phyloP scores from a whole-genome alignment of 805 yeast genomes.

The Yamadazyma philogaea region DNA sequence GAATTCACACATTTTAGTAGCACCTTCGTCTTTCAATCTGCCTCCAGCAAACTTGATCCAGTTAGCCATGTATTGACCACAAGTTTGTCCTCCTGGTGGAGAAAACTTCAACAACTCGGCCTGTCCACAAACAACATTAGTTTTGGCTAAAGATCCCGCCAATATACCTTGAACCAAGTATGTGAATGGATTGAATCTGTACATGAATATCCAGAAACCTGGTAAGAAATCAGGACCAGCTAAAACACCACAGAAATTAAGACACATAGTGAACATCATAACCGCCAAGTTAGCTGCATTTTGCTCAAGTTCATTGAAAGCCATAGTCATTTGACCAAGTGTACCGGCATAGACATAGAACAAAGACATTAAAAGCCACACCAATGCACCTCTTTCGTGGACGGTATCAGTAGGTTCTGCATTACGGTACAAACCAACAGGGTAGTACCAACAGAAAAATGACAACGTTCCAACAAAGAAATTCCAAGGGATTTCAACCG shows the following conservation, averaged over 20 bases:
- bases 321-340: constrained; percentile 23
- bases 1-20: constrained; percentile 57
- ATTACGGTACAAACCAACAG: constrained; percentile 46
- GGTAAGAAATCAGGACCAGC: constrained; percentile 26
- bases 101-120: constrained; percentile 21
- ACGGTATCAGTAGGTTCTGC: constrained; percentile 50
- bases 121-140: constrained; percentile 35
- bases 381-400: constrained; percentile 48
- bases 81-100: constrained; percentile 27
- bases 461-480: constrained; percentile 40
- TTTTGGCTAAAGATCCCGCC: constrained; percentile 27
- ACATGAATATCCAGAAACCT: constrained; percentile 67
- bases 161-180: constrained; percentile 59
- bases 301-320: constrained; percentile 26
- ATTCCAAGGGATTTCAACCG: constrained; percentile 49
- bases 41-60: constrained; percentile 40
- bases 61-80: constrained; percentile 27
- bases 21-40: constrained; percentile 36
- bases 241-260: constrained; percentile 37
- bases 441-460: constrained; percentile 57
- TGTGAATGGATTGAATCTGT: constrained; percentile 63
- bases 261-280: constrained; percentile 30
- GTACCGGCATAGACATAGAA: constrained; percentile 28
- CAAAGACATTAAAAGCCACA: constrained; percentile 22
- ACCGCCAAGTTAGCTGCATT: constrained; percentile 34